Percentiles rank a stretch among this genome's conserved stretches.
These are phyloP conservation scores for Phytophthora pini DNA, from an alignment of 352 stramenopile species.

Conservation along the genomic window DNA sequence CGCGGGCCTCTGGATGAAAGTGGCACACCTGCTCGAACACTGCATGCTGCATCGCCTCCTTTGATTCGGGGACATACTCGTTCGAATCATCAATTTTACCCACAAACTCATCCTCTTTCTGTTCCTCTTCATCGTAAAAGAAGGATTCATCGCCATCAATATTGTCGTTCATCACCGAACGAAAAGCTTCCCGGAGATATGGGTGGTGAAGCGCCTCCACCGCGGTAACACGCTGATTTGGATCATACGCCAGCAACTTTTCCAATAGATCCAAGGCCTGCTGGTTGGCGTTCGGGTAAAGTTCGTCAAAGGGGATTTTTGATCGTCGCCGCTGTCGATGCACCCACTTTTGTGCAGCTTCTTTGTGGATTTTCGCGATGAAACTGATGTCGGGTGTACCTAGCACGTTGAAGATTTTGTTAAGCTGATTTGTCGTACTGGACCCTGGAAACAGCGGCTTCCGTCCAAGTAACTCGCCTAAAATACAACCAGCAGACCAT, in stretches of 20 bases:
- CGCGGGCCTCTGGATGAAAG: constrained; percentile 72
- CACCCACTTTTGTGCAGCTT: constrained; percentile 74
- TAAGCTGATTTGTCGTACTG: constrained; percentile 96
- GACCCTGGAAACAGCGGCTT: constrained; percentile 96
- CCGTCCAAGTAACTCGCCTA: constrained; percentile 95
- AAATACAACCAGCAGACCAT: constrained; percentile 95
- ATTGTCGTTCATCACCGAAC: constrained; percentile 40
- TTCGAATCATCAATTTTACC: constrained; percentile 78
- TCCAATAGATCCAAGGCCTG: constrained; percentile 75
- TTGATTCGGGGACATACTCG: constrained; percentile 66
- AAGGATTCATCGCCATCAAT: constrained; percentile 24
- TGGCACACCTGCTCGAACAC: constrained; percentile 85
- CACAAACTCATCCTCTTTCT: constrained; percentile 67
- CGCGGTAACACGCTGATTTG: constrained; percentile 79
- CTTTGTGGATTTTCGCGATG: constrained; percentile 71
- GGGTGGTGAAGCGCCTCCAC: constrained; percentile 95
- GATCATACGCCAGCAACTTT: constrained; percentile 77
- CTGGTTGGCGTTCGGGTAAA: constrained; percentile 80
- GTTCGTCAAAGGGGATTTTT: constrained; percentile 70
- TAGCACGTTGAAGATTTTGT: constrained; percentile 96
- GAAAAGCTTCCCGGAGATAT: constrained; percentile 88
- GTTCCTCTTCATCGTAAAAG: constrained; percentile 56
- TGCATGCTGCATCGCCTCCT: constrained; percentile 73
- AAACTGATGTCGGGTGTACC: constrained; percentile 84
- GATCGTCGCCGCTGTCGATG: constrained; percentile 62